Base-by-base conservation (phyloP, 1,284 basidiomycete genomes). In the Ustilago trichophora region DNA sequence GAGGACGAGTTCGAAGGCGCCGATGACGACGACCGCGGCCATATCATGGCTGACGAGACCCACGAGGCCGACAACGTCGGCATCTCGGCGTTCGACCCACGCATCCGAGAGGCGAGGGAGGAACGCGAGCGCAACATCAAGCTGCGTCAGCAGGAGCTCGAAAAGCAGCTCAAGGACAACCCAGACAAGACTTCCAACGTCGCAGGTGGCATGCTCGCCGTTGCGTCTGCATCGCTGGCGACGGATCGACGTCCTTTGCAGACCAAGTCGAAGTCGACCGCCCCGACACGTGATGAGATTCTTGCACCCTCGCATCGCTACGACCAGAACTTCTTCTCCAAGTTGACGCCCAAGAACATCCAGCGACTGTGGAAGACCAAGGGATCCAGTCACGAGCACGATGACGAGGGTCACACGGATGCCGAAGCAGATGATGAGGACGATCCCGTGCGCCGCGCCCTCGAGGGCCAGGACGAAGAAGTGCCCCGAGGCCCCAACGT, bases 401-500 rank as follows among this genome's bases (percentile, higher is more conserved):
- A 45, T 15, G 62, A 58, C 3, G 59, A 49, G 4, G 34, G 15
- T 4, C 59, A 65, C 21, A 56, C 54, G 6, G 65, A 68, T 13
- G 73, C 59, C 12, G 69, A 68, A 19, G 80, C 76, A n/a, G 83
- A 85, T 15, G 82, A 81, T n/a, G 82, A 82, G 19, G 80, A 80
- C 32, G 80, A 80, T 19, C 73, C 66, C 3, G 56, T 72, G 6
- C 68, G 77, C 10, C 56, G 68, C 8, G 73, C 78, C 24, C 73
- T 80, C 19, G 60, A 76, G 36, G 78, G 80, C 10, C 69, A 74
- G 13, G 76, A 80, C 38, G 78, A 77, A 44, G 77, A 78, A 46
- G 76, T 75, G 37, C 73, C 76, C 4, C 65, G 69, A 3, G 89
- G 90, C 59, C 70, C 51, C 72, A 80, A 69, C 82, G 82, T 82